These are phyloP conservation scores for Podospora anserina DNA, from an alignment of 495 filamentous ascomycete species.

Conservation along the genomic window DNA sequence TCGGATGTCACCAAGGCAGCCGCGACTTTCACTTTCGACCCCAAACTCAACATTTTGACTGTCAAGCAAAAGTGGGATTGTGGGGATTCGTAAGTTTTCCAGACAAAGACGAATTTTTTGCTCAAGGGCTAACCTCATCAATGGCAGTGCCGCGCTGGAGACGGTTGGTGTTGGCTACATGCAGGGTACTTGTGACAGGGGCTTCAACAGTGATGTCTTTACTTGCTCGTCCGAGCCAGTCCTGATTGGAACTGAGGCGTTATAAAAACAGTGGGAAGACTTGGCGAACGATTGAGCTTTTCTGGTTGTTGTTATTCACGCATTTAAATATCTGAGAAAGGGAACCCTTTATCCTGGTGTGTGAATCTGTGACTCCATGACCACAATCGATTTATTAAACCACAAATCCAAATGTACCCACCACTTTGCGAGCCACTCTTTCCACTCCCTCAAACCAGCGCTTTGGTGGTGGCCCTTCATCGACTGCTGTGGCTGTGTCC, in stretches of 20 bases:
- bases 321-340: too few relatives aligned
- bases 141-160: slow-evolving; percentile 25
- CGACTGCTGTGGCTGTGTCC: not conserved
- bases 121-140: not conserved
- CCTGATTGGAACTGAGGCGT: slow-evolving; percentile 37
- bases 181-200: slow-evolving; percentile 35
- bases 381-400: not conserved
- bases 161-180: slow-evolving; percentile 33
- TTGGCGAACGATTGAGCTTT: too few relatives aligned
- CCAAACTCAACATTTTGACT: slow-evolving; percentile 31
- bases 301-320: too few relatives aligned
- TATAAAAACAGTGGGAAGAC: slow-evolving; percentile 13
- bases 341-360: too few relatives aligned
- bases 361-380: too few relatives aligned
- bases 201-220: slow-evolving; percentile 30
- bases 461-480: not conserved
- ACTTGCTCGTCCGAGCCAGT: slow-evolving; percentile 34
- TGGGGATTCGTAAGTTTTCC: slow-evolving; percentile 31
- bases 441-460: not conserved
- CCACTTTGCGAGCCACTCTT: not conserved
- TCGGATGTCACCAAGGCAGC: not conserved
- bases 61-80: slow-evolving; percentile 36
- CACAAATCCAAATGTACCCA: not conserved
- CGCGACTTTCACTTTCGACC: slow-evolving; percentile 34
- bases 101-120: not conserved